A percentile compares a stretch with the other conserved stretches of the same genome.
phyloP scores from a whole-genome alignment of 768 basidiomycete genomes.

The Tulasnella sp. region DNA sequence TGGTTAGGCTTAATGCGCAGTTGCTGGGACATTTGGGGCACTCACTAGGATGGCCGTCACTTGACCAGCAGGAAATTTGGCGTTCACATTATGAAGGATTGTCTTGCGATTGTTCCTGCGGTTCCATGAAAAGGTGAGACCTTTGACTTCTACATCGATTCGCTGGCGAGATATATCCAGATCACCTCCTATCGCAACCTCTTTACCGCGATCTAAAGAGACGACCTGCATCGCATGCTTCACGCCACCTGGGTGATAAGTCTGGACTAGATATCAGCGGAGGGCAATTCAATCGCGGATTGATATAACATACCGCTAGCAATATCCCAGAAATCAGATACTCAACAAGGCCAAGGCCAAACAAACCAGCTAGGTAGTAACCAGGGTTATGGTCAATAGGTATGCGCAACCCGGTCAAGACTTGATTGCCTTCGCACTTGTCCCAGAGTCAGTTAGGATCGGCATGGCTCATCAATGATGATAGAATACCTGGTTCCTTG shows the following conservation, averaged over 20 bases:
- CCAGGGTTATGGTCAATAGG: conserved; percentile 21
- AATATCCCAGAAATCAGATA: conserved; percentile 24
- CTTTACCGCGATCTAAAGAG: conserved; percentile 16
- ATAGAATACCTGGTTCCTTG: conserved; percentile 10
- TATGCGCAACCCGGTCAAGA: conserved; percentile 28
- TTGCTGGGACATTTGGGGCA: background rate
- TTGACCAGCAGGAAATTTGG: conserved; percentile 27
- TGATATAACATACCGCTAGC: conserved; percentile 22
- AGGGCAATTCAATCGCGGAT: background rate
- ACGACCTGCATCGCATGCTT: conserved; percentile 25
- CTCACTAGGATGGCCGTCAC: conserved; percentile 28
- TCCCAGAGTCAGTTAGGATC: conserved; percentile 17
- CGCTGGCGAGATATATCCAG: conserved; percentile 23
- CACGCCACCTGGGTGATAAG: conserved; percentile 27
- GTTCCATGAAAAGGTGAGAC: conserved; percentile 11
- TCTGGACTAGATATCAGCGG: conserved; percentile 11
- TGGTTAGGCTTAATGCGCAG: background rate
- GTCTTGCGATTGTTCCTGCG: conserved; percentile 18
- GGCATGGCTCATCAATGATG: conserved; percentile 23
- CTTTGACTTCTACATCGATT: conserved; percentile 25
- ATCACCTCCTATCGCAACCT: conserved; percentile 20
- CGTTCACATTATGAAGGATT: conserved; percentile 27
- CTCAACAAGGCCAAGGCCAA: conserved; percentile 24
- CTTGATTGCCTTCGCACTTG: conserved; percentile 29
- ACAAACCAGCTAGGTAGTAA: conserved; percentile 21